These are phyloP conservation scores for Malania oleifera DNA, from an alignment of 164 flowering plant species.

Conservation along the genomic window DNA sequence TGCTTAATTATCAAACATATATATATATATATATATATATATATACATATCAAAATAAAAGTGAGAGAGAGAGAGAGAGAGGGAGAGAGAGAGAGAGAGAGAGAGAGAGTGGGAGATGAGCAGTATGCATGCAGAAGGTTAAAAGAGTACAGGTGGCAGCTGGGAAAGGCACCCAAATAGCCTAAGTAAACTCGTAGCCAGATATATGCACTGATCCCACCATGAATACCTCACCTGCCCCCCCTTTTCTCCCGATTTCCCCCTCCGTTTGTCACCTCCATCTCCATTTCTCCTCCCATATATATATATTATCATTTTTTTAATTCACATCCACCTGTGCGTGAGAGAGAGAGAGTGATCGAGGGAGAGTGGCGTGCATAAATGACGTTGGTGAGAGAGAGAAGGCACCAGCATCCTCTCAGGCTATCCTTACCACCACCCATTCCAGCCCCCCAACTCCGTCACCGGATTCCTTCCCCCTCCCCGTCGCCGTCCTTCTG, in stretches of 20 bases:
- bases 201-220: constrained; percentile 9
- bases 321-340: no score
- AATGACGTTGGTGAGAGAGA: constrained; percentile 42
- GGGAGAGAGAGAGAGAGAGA: no score
- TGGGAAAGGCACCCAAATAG: constrained; percentile 14
- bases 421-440: constrained; percentile 31
- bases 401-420: constrained; percentile 39
- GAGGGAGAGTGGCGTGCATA: not conserved
- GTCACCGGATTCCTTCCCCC: not conserved
- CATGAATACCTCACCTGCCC: constrained; percentile 29
- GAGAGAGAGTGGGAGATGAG: constrained; percentile 14
- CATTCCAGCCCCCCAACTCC: constrained; percentile 1
- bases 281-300: not conserved
- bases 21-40: no score
- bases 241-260: constrained; percentile 13
- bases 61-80: constrained; percentile 32
- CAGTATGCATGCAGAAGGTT: constrained; percentile 11
- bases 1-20: no score
- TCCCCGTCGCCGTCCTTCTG: constrained; percentile 7
- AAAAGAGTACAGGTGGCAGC: constrained; percentile 21
- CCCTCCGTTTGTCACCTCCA: constrained; percentile 2
- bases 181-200: constrained; percentile 16
- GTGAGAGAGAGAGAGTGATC: not conserved
- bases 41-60: no score
- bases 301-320: not conserved